Evolutionary conservation across 2,329 filamentous ascomycete genomes (phyloP), one percentile per base, ranked within the genome.

Genomic region (Colletotrichum abscissum): DNA sequence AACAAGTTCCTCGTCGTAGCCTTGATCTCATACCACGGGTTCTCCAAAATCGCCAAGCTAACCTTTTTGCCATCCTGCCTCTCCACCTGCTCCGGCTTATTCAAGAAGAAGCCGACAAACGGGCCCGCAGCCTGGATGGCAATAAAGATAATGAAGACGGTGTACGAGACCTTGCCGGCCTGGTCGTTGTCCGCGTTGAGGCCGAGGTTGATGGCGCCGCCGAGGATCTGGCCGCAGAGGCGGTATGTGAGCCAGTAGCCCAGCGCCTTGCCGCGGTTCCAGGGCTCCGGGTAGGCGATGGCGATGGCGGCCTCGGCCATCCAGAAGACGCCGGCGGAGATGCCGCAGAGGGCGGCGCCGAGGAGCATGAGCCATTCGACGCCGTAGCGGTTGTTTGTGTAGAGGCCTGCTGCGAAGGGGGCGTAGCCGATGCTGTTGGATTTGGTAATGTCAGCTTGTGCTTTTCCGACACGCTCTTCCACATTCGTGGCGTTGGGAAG

Each of bases 281-380:
- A 90, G 0, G 92, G 91, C 76, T 94, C 92, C 0, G 92, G 92
- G 75, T 95, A 95, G 0, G 90, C 87, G 24, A 94, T 88, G 0
- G 92, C 92, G 69, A 95, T 93, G 0, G 93, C 92, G 0, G 91
- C 91, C 81, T 95, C 93, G 0, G 92, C 90, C 86, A 91, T 91
- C 93, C 93, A 95, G 81, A 94, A 94, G 0, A 94, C 85, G 0
- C 93, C 93, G 0, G 93, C 92, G 0, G 90, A 92, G 38, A 94
- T 86, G 22, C 92, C 92, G 75, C 92, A 94, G 0, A 92, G 83
- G 0, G 91, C 91, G 0, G 91, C 92, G 0, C 92, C 93, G 9
- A 94, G 81, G 0, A 94, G 85, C 0, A 91, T 87, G 11, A 94
- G 86, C 93, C 93, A 95, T 75, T 92, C 88, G 0, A 83, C 90